A percentile compares a stretch with the other conserved stretches of the same genome.
Conservation (phyloP, 2,329 filamentous ascomycete species). For the Helminthosporium solani region DNA sequence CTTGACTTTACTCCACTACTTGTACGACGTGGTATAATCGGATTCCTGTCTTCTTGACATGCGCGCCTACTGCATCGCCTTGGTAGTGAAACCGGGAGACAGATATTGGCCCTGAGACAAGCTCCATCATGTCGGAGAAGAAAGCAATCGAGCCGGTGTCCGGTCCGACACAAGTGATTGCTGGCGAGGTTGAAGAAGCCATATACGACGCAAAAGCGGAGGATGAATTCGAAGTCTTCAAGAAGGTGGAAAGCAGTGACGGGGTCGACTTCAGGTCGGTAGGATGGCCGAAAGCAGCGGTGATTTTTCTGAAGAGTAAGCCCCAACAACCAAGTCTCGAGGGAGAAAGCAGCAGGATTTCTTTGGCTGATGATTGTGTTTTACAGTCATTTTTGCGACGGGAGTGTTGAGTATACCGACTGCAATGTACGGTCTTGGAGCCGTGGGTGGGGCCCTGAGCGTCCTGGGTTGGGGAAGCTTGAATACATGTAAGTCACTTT, state of each 20-base stretch:
- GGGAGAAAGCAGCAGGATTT: not conserved
- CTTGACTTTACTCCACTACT: too few relatives aligned
- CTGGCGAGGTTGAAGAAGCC: constrained; percentile 21
- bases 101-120: too few relatives aligned
- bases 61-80: too few relatives aligned
- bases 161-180: constrained; percentile 4
- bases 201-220: constrained; percentile 21
- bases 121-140: constrained; percentile 15
- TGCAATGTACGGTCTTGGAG: constrained; percentile 48
- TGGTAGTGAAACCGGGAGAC: too few relatives aligned
- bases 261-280: constrained; percentile 56
- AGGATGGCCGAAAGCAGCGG: constrained; percentile 51
- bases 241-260: constrained; percentile 39
- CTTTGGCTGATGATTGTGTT: not conserved
- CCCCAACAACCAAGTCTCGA: not conserved
- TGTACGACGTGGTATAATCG: too few relatives aligned
- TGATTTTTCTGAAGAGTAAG: constrained; percentile 54
- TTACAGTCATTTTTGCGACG: constrained; percentile 48
- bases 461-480: constrained; percentile 49
- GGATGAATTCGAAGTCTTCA: constrained; percentile 51
- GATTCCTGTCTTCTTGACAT: too few relatives aligned
- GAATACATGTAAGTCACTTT: constrained; percentile 42
- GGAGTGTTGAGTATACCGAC: constrained; percentile 50
- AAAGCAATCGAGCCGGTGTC: constrained; percentile 14
- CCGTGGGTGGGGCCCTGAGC: constrained; percentile 47